Evolutionary conservation across 768 basidiomycete genomes (phyloP).

Genomic region (Lactarius indigo): DNA sequence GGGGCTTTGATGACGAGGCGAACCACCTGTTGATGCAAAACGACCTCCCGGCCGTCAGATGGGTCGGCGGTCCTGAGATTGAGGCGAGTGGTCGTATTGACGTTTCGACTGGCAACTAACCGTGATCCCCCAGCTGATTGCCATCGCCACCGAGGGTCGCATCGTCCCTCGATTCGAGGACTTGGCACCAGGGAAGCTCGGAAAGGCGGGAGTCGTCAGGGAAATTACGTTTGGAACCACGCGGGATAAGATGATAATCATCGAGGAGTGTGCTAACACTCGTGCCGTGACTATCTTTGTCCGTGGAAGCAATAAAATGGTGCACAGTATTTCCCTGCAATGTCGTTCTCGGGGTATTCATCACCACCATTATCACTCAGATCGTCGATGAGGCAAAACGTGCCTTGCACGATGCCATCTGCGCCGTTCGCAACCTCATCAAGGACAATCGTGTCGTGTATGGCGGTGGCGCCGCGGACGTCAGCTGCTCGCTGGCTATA

Average conservation of each 20-base stretch:
- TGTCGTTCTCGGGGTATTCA: not conserved
- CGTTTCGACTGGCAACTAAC: not conserved
- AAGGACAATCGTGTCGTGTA: conserved; percentile 97
- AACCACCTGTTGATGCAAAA: conserved; percentile 98
- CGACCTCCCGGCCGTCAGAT: conserved; percentile 92
- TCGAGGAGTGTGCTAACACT: conserved; percentile 97
- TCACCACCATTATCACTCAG: conserved; percentile 39
- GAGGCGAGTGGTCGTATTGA: conserved; percentile 53
- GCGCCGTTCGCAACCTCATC: conserved; percentile 93
- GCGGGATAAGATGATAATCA: conserved; percentile 98
- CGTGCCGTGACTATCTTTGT: conserved; percentile 97
- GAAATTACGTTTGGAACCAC: conserved; percentile 97
- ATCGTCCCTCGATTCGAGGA: conserved; percentile 99
- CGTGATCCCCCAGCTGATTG: conserved; percentile 68
- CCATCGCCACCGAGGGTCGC: conserved; percentile 96
- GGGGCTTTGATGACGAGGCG: conserved; percentile 99
- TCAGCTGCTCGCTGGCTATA: conserved; percentile 91
- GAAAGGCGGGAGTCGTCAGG: conserved; percentile 88
- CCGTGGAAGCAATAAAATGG: conserved; percentile 99
- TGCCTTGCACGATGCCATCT: conserved; percentile 95
- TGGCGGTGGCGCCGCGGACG: conserved; percentile 97
- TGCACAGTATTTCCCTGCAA: conserved; percentile 32
- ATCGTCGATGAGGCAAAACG: conserved; percentile 99
- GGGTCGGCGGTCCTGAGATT: conserved; percentile 99
- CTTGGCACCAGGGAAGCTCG: conserved; percentile 85